phyloP scores from a whole-genome alignment of 352 stramenopile genomes.

The Phytophthora pistaciae region DNA sequence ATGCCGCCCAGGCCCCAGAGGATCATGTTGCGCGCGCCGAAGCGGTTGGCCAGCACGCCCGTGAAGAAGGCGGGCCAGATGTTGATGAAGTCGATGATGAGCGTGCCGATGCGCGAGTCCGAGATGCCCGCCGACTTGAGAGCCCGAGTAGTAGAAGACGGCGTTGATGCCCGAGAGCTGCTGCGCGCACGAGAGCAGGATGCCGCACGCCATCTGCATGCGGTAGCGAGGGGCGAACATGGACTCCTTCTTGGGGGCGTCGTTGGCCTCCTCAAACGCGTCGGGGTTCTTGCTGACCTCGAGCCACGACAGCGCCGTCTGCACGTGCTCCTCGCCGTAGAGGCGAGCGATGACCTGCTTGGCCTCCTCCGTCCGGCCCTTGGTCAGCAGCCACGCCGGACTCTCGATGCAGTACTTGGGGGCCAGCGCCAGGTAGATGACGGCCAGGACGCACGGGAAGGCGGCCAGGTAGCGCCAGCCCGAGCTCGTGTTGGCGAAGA shows the following conservation, averaged over 20 bases:
- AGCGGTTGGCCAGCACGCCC: conserved; percentile 42
- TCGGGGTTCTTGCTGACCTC: conserved; percentile 24
- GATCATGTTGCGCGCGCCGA: conserved; percentile 58
- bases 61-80: conserved; percentile 20
- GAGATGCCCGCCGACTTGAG: conserved; percentile 14
- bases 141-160: conserved; percentile 19
- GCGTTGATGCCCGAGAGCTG: conserved; percentile 19
- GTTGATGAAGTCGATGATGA: conserved; percentile 27
- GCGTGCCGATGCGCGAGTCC: conserved; percentile 16
- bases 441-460: conserved; percentile 20
- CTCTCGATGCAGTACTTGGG: conserved; percentile 31
- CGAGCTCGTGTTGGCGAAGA: conserved; percentile 34
- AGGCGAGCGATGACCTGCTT: conserved; percentile 38
- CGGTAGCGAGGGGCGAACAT: conserved; percentile 28
- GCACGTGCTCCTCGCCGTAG: conserved; percentile 46
- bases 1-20: conserved; percentile 45
- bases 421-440: conserved; percentile 25
- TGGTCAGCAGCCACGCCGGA: conserved; percentile 49
- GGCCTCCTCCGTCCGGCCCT: conserved; percentile 39
- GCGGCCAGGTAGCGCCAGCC: conserved; percentile 34
- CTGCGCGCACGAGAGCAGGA: conserved; percentile 17
- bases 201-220: conserved; percentile 23
- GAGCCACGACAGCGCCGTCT: conserved; percentile 38
- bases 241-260: conserved; percentile 26
- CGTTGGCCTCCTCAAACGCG: conserved; percentile 2